Evolutionary conservation across 2,329 filamentous ascomycete genomes (phyloP).

Genomic region (Rhynchosporium secalis): DNA sequence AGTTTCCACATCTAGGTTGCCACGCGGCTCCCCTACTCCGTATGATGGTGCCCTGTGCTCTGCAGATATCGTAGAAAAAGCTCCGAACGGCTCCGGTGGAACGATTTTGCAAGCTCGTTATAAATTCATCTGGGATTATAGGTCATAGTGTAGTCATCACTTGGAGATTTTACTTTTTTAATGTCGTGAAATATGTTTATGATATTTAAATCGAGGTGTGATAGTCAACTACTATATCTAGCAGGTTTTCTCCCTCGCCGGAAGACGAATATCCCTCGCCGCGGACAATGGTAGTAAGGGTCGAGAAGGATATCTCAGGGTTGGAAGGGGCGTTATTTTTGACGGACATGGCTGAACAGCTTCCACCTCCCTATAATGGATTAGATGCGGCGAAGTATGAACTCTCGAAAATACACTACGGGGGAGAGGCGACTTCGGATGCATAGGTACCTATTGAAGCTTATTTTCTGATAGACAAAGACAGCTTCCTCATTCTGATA

Average conservation of each 20-base stretch:
- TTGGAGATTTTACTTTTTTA: too few species aligned
- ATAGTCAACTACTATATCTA: too few species aligned
- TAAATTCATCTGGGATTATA: too few species aligned
- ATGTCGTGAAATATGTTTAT: too few species aligned
- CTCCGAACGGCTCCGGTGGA: neutral
- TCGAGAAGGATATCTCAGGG: neutral
- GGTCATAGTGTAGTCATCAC: too few species aligned
- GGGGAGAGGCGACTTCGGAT: too few species aligned
- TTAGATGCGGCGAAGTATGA: neutral
- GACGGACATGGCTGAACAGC: neutral
- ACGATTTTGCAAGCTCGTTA: too few species aligned
- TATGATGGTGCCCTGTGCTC: conserved; percentile 11
- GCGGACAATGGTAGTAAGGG: neutral
- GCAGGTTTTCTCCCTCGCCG: too few species aligned
- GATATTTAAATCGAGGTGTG: too few species aligned
- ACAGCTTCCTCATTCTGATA: neutral
- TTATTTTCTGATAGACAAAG: neutral
- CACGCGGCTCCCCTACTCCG: neutral
- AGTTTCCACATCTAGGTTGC: neutral
- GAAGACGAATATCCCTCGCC: too few species aligned
- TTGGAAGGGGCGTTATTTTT: neutral
- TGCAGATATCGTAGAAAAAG: conserved; percentile 4
- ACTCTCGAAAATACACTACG: too few species aligned
- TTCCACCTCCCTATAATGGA: conserved; percentile 3
- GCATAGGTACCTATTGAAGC: neutral